Conservation (phyloP, 129 eudicot genomes). For the Flaveria sonorensis region DNA sequence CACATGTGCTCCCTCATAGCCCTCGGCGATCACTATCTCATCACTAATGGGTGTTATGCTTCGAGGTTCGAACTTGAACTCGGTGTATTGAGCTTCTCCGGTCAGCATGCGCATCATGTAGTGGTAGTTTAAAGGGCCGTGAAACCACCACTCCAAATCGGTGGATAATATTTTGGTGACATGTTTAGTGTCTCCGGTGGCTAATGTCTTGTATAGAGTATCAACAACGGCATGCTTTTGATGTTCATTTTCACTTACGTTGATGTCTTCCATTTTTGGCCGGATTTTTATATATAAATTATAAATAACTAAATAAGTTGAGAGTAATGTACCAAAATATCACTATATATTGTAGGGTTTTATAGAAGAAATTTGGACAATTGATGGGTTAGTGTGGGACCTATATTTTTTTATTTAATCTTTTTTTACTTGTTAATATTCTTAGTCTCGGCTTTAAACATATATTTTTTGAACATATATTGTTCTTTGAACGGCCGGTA, state of each 20-base stretch:
- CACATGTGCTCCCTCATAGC: slow-evolving; percentile 75
- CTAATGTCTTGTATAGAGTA: slow-evolving; percentile 60
- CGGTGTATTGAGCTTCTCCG: slow-evolving; percentile 49
- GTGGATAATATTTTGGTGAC: slow-evolving; percentile 42
- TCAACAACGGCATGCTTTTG: slow-evolving; percentile 49
- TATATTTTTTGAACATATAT: too few relatives aligned
- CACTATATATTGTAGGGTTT: neutral
- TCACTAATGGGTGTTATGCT: slow-evolving; percentile 52
- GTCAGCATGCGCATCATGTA: slow-evolving; percentile 90
- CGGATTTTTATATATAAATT: too few relatives aligned
- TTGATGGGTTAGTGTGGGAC: slow-evolving; percentile 6
- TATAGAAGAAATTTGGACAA: slow-evolving; percentile 28
- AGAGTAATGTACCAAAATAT: neutral
- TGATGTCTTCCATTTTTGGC: slow-evolving; percentile 39
- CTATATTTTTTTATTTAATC: neutral
- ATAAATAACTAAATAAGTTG: neutral
- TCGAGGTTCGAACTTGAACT: slow-evolving; percentile 64
- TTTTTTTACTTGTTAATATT: too few relatives aligned
- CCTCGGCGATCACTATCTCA: slow-evolving; percentile 72
- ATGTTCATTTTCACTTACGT: slow-evolving; percentile 26
- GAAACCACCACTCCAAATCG: slow-evolving; percentile 84
- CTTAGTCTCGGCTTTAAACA: too few relatives aligned
- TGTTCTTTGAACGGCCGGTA: too few relatives aligned
- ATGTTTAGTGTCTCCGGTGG: slow-evolving; percentile 45
- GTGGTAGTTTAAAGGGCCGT: slow-evolving; percentile 81